phyloP scores from a whole-genome alignment of 139 green algal species.

The Volvox africanus region DNA sequence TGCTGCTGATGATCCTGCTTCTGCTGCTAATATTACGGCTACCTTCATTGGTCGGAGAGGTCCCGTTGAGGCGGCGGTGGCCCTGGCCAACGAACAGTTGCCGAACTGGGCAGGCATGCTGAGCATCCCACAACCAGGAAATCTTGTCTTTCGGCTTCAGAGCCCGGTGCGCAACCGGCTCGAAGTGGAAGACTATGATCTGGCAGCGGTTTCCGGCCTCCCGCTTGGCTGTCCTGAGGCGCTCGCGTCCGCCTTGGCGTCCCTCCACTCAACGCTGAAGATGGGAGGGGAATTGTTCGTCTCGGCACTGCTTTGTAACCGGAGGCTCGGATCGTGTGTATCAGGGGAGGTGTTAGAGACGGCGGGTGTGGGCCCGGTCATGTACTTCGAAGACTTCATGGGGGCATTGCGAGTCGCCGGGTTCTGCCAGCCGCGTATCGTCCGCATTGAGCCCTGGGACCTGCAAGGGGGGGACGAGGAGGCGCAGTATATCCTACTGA shows the following conservation, averaged over 20 bases:
- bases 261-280: neutral
- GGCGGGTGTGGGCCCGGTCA: neutral
- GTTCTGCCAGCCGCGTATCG: neutral
- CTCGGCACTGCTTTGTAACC: neutral
- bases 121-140: neutral
- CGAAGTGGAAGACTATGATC: neutral
- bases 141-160: neutral
- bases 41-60: neutral
- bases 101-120: neutral
- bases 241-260: neutral
- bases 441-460: slow-evolving; percentile 14
- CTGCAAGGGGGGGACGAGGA: neutral
- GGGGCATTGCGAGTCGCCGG: neutral
- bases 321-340: neutral
- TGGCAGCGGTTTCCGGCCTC: neutral
- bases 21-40: too few relatives aligned
- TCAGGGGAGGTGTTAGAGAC: neutral
- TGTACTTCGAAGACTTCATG: neutral
- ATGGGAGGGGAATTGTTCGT: neutral
- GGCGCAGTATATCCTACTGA: neutral
- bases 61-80: neutral
- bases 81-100: neutral
- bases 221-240: neutral
- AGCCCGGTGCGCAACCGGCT: neutral
- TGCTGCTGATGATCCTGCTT: too few relatives aligned